A percentile compares a stretch with the other conserved stretches of the same genome.
These are phyloP conservation scores for Triadica sebifera DNA, from an alignment of 345 rosid genomes.

Conservation along the genomic window DNA sequence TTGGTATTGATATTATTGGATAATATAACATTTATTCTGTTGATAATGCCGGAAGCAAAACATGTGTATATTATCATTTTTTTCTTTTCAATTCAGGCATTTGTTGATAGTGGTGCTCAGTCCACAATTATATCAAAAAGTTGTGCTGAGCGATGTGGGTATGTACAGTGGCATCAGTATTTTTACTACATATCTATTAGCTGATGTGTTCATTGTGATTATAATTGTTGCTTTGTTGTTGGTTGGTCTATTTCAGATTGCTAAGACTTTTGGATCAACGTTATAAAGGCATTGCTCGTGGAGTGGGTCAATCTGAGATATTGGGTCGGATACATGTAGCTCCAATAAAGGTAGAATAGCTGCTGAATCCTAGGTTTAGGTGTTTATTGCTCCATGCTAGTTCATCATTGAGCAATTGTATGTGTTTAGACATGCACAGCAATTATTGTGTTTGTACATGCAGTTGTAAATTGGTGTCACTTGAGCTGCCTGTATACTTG, in stretches of 20 bases:
- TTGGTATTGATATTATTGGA: background rate
- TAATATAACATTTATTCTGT: background rate
- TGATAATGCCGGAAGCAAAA: constrained; percentile 1
- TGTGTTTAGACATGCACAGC: constrained; percentile 4
- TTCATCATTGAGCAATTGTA: background rate
- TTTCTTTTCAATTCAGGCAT: constrained; percentile 59
- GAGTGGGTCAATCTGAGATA: constrained; percentile 98
- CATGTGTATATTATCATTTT: background rate
- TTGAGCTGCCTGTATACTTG: background rate
- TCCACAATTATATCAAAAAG: constrained; percentile 96
- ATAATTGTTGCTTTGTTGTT: constrained; percentile 10
- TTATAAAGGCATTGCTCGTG: constrained; percentile 93
- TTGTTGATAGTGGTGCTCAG: constrained; percentile 98
- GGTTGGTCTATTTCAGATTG: constrained; percentile 47
- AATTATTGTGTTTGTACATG: background rate
- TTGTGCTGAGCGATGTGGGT: constrained; percentile 98
- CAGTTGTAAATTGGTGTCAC: background rate
- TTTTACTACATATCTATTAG: background rate
- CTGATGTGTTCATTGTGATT: background rate
- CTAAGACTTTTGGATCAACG: constrained; percentile 90
- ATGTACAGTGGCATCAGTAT: constrained; percentile 24
- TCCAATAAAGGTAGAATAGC: constrained; percentile 75
- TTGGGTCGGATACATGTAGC: constrained; percentile 96
- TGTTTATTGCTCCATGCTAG: background rate
- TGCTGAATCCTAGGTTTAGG: background rate